phyloP scores from a whole-genome alignment of 2,329 filamentous ascomycete genomes.

The Aspergillus sp. region DNA sequence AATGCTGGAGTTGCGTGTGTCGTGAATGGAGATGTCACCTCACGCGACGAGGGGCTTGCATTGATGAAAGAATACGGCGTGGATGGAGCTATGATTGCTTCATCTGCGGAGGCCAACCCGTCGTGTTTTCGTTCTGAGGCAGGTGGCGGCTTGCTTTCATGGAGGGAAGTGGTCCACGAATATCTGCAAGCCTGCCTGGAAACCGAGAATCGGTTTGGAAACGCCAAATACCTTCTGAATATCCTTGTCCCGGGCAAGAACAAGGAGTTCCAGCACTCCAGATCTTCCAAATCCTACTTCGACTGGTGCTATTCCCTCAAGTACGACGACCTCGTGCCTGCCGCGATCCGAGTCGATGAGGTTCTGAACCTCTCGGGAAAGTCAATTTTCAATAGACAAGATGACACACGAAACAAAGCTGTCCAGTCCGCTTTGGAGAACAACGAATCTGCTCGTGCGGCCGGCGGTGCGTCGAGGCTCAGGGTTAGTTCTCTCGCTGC shows the following conservation, averaged over 20 bases:
- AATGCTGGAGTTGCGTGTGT: constrained; percentile 83
- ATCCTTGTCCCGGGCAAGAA: constrained; percentile 69
- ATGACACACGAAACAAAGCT: background rate
- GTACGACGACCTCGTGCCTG: constrained; percentile 54
- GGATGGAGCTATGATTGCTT: constrained; percentile 96
- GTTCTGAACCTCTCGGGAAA: constrained; percentile 37
- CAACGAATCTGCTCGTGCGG: background rate
- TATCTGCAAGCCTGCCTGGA: constrained; percentile 68
- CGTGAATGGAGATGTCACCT: constrained; percentile 88
- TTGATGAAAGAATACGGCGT: constrained; percentile 73
- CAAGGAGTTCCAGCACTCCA: constrained; percentile 59
- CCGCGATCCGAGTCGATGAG: constrained; percentile 59
- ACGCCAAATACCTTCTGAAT: constrained; percentile 83
- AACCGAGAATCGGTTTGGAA: constrained; percentile 77
- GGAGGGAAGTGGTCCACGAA: constrained; percentile 67
- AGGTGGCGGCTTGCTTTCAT: constrained; percentile 63
- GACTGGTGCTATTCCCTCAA: constrained; percentile 59
- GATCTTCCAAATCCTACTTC: constrained; percentile 60
- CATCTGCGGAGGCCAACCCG: constrained; percentile 80
- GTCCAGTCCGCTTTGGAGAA: background rate
- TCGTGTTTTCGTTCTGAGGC: constrained; percentile 68
- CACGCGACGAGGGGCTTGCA: constrained; percentile 60
- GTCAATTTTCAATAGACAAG: constrained; percentile 11
- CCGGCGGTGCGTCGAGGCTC: background rate
- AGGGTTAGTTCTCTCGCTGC: background rate